phyloP scores from a whole-genome alignment of 371 early-diverging fungal genomes.

The Actinomortierella ambigua region DNA sequence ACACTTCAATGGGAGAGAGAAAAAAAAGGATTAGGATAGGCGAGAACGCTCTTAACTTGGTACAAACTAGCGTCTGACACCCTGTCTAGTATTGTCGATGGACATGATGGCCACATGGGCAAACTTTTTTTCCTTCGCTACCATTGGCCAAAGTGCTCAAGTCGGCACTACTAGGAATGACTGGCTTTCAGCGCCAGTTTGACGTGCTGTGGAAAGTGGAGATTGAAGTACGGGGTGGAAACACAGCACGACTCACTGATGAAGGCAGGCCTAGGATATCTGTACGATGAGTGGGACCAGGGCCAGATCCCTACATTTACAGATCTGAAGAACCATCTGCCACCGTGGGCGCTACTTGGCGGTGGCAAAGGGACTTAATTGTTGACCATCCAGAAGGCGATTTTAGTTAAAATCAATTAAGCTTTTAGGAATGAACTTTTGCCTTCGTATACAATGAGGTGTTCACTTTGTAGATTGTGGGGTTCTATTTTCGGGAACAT shows the following conservation, averaged over 20 bases:
- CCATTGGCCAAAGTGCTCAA: conserved; percentile 9
- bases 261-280: conserved; percentile 47
- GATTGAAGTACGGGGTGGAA: conserved; percentile 46
- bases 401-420: conserved; percentile 20
- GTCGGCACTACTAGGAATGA: conserved; percentile 26
- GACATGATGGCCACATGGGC: no score
- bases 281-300: conserved; percentile 56
- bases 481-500: no score
- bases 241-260: conserved; percentile 25
- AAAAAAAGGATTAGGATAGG: no score
- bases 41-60: no score
- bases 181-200: conserved; percentile 48
- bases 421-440: no score
- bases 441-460: no score
- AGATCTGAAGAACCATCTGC: conserved; percentile 25
- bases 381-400: conserved; percentile 31
- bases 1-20: no score
- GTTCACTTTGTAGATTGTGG: no score
- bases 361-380: conserved; percentile 42
- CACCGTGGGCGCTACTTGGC: conserved; percentile 39
- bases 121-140: no score
- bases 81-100: no score
- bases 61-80: no score
- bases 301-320: conserved; percentile 53
- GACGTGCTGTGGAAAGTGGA: conserved; percentile 35